A percentile compares a stretch with the other conserved stretches of the same genome.
phyloP scores from a whole-genome alignment of 139 green algal species.

The Chlamydomonas applanata region DNA sequence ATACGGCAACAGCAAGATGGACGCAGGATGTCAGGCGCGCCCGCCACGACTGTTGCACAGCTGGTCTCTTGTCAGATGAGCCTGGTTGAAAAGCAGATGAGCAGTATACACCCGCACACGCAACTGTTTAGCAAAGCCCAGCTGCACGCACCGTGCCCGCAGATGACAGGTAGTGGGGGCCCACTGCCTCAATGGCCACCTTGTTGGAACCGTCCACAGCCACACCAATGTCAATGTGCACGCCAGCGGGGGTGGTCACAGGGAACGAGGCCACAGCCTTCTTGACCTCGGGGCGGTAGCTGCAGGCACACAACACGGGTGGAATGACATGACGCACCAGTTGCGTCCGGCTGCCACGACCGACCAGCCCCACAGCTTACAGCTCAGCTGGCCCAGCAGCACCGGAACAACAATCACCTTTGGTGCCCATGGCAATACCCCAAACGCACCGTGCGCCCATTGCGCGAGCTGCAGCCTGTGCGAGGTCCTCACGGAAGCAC shows the following conservation, averaged over 20 bases:
- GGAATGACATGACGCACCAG: background rate
- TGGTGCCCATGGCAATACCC: no score
- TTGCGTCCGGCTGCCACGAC: no score
- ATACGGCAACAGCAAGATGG: background rate
- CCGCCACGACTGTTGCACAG: no score
- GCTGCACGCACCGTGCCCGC: conserved; percentile 16
- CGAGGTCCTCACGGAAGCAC: conserved; percentile 45
- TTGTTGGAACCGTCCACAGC: conserved; percentile 29
- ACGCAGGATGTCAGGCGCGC: no score
- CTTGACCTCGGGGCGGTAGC: conserved; percentile 52
- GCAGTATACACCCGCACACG: no score
- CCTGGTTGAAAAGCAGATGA: no score
- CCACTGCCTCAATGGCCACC: conserved; percentile 43
- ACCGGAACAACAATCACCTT: background rate
- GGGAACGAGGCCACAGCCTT: conserved; percentile 25
- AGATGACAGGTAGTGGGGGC: conserved; percentile 20
- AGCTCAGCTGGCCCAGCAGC: background rate
- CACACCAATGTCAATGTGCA: conserved; percentile 41
- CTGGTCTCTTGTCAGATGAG: no score
- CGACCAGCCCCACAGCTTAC: background rate
- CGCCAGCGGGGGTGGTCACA: conserved; percentile 31
- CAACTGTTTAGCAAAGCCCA: background rate
- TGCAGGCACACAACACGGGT: background rate
- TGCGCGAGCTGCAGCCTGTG: conserved; percentile 38
- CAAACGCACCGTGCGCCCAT: conserved; percentile 44